Percentiles rank a stretch among this genome's conserved stretches.
Conservation (phyloP, 352 stramenopile genomes). For the Phytopythium kandeliae region DNA sequence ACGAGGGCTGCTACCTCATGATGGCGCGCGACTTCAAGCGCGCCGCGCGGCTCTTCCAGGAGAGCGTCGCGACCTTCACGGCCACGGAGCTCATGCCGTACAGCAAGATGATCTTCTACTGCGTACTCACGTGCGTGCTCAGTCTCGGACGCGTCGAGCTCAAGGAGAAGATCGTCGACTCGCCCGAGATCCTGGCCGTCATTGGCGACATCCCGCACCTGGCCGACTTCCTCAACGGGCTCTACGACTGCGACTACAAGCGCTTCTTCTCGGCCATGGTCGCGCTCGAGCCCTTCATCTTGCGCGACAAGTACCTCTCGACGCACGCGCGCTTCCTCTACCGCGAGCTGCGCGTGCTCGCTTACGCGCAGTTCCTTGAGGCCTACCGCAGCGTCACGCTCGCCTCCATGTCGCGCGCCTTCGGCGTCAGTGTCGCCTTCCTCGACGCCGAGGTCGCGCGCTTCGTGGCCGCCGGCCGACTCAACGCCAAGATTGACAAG, state of each 20-base stretch:
- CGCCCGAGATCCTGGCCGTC: conserved; percentile 93
- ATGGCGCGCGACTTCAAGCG: conserved; percentile 93
- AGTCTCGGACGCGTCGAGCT: conserved; percentile 91
- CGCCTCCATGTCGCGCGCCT: conserved; percentile 94
- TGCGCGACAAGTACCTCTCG: conserved; percentile 93
- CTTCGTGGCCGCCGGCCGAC: conserved; percentile 95
- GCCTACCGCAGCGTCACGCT: conserved; percentile 97
- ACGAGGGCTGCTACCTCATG: conserved; percentile 93
- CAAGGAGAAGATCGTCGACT: conserved; percentile 98
- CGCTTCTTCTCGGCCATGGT: conserved; percentile 94
- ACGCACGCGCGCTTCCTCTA: conserved; percentile 92
- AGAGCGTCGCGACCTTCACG: conserved; percentile 98
- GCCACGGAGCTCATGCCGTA: conserved; percentile 97
- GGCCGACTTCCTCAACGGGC: conserved; percentile 87
- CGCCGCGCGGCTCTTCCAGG: conserved; percentile 91
- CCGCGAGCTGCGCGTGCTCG: conserved; percentile 96
- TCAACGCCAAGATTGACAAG: conserved; percentile 99
- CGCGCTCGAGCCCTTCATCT: conserved; percentile 72
- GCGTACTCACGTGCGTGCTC: conserved; percentile 94
- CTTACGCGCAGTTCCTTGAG: conserved; percentile 98
- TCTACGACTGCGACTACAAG: conserved; percentile 99
- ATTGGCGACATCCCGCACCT: conserved; percentile 81
- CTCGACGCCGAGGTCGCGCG: conserved; percentile 96
- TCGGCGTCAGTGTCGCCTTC: conserved; percentile 94
- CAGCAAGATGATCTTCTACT: conserved; percentile 97